Evolutionary conservation across 1,284 basidiomycete genomes (phyloP).

Genomic region (Heterobasidion parviporum): DNA sequence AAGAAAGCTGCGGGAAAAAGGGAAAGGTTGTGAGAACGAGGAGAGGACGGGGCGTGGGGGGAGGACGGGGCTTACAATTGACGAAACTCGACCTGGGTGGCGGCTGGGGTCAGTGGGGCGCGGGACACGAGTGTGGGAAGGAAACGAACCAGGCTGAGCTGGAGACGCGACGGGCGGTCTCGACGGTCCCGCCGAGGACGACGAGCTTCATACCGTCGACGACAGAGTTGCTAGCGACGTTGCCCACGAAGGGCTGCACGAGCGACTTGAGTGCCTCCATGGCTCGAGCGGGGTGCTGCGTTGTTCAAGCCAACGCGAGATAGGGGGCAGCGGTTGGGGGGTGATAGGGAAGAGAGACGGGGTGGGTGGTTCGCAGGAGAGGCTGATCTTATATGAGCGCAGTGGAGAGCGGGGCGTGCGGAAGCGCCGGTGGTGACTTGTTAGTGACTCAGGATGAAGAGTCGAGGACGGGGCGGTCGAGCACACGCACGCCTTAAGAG

Average conservation of each 20-base stretch:
- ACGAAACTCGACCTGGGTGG: slow-evolving; percentile 66
- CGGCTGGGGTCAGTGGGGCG: slow-evolving; percentile 3
- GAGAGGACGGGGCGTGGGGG: no score
- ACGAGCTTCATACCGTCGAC: slow-evolving; percentile 82
- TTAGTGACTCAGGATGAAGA: not conserved
- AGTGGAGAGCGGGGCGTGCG: not conserved
- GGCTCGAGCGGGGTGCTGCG: slow-evolving; percentile 7
- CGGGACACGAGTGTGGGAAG: slow-evolving; percentile 6
- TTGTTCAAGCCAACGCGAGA: not conserved
- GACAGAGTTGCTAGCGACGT: slow-evolving; percentile 64
- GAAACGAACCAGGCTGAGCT: slow-evolving; percentile 62
- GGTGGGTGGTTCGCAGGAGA: not conserved
- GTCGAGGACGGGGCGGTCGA: not conserved
- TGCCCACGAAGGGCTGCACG: slow-evolving; percentile 71
- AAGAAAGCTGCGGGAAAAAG: slow-evolving; percentile 73
- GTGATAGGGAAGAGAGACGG: not conserved
- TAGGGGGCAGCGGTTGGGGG: not conserved
- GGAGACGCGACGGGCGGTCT: slow-evolving; percentile 71
- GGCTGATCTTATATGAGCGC: not conserved
- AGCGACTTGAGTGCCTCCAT: slow-evolving; percentile 80
- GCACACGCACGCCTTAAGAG: slow-evolving; percentile 1
- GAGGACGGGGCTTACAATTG: slow-evolving; percentile 71
- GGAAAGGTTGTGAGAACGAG: slow-evolving; percentile 7
- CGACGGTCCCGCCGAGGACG: slow-evolving; percentile 76
- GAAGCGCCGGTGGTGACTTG: not conserved